Evolutionary conservation across 352 stramenopile genomes (phyloP).

Genomic region (Pythium graminicola): DNA sequence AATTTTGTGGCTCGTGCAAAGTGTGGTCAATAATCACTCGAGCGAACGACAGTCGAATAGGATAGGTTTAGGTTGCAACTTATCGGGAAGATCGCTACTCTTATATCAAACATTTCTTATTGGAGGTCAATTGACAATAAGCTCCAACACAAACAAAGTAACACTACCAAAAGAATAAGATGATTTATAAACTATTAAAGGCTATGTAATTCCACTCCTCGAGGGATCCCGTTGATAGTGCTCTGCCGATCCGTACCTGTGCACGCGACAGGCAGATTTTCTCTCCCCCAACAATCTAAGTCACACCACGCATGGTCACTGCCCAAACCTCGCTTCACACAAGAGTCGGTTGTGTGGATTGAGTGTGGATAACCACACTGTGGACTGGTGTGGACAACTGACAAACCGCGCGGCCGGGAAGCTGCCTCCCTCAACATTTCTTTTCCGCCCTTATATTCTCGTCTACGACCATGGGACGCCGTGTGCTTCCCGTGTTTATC

Average conservation of each 20-base stretch:
- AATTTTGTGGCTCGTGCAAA: too few species aligned
- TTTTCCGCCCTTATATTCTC: background rate
- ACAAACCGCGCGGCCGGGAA: background rate
- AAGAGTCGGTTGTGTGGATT: background rate
- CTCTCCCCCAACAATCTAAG: background rate
- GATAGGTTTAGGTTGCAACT: background rate
- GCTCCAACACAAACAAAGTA: background rate
- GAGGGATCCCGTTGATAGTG: too few species aligned
- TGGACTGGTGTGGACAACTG: background rate
- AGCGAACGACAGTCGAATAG: too few species aligned
- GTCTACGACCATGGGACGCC: slow-evolving; percentile 2
- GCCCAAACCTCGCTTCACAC: background rate
- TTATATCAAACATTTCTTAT: background rate
- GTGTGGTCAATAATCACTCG: too few species aligned
- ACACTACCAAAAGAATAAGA: background rate
- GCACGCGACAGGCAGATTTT: background rate
- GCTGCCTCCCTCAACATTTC: background rate
- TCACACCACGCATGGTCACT: background rate
- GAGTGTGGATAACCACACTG: background rate
- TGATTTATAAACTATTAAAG: background rate
- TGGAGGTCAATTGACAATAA: too few species aligned
- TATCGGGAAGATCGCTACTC: background rate
- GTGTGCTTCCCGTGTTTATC: background rate
- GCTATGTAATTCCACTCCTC: background rate
- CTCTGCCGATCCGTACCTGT: slow-evolving; percentile 5